Evolutionary conservation across 2,329 filamentous ascomycete genomes (phyloP), one percentile per base, ranked within the genome.

Genomic region (Colletotrichum spaethianum): DNA sequence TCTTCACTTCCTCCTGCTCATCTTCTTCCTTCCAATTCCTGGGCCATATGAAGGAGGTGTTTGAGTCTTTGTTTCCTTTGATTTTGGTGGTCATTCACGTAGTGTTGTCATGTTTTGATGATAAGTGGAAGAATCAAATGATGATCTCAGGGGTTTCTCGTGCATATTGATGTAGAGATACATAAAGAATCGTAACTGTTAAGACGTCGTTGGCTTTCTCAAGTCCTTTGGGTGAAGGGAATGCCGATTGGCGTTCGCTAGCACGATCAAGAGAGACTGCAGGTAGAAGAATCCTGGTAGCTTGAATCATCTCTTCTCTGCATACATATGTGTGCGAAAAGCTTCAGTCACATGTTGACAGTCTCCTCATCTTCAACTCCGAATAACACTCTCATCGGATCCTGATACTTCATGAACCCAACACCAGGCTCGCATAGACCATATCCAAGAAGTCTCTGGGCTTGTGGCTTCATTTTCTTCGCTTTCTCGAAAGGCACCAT

Each of bases 361-460:
- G 81, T 82, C 59, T 82, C 80, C 56, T 81, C 79, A 63, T 83
- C 81, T 33, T 80, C 74, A 18, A 83, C 79, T 0, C 79, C 79
- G 61, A 82, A 82, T 18, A 83, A 74, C 23, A 78, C 76, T 60
- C 78, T 77, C 80, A 82, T 82, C 0, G 81, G 81, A 60, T 82
- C 81, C 56, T 82, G 79, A 28, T 81, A 83, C 57, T 80, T 76
- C 63, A 79, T 79, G 61, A 83, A 77, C 1, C 81, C 81, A 3
- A 82, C 75, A 2, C 78, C 80, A 1, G 81, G 81, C 8, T 78
- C 76, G 38, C 74, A 78, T 18, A 82, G 74, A 0, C 80, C 80
- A 61, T 82, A 82, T 2, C 80, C 80, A 2, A 81, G 67, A 7
- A 82, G 74, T 31, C 80, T 75, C 62, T 80, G 75, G 26, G 79